Evolutionary conservation across 768 basidiomycete genomes (phyloP).

Genomic region (Boletales sp.): DNA sequence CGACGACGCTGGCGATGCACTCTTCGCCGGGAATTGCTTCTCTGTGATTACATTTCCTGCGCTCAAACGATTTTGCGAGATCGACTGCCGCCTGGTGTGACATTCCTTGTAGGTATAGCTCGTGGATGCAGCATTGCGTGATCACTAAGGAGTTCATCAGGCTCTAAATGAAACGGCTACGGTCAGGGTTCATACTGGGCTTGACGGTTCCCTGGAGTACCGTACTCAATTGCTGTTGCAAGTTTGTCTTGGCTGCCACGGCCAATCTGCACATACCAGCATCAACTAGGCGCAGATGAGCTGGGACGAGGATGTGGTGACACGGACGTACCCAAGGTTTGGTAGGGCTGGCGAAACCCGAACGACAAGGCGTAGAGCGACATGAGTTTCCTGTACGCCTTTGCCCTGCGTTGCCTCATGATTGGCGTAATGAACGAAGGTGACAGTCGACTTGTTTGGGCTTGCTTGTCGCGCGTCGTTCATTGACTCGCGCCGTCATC

Average conservation of each 20-base stretch:
- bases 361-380: constrained; percentile 81
- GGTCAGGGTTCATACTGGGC: constrained; percentile 62
- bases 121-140: constrained; percentile 95
- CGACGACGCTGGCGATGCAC: constrained; percentile 78
- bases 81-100: constrained; percentile 73
- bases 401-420: constrained; percentile 96
- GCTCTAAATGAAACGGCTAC: constrained; percentile 6
- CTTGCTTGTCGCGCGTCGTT: constrained; percentile 4
- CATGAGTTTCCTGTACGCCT: constrained; percentile 94
- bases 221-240: constrained; percentile 67
- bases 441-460: constrained; percentile 20
- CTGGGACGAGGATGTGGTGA: background rate
- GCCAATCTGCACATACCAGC: constrained; percentile 76
- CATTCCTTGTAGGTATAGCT: constrained; percentile 83
- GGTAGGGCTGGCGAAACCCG: constrained; percentile 91
- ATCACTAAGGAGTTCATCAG: constrained; percentile 76
- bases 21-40: constrained; percentile 83
- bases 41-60: constrained; percentile 91
- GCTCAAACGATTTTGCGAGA: constrained; percentile 89
- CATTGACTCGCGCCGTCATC: background rate
- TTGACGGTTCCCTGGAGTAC: constrained; percentile 88
- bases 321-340: constrained; percentile 70
- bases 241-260: constrained; percentile 66
- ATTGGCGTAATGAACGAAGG: background rate
- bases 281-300: constrained; percentile 56